A percentile compares a stretch with the other conserved stretches of the same genome.
Evolutionary conservation across 83 land plant genomes (phyloP).

Genomic region (Picea abies): DNA sequence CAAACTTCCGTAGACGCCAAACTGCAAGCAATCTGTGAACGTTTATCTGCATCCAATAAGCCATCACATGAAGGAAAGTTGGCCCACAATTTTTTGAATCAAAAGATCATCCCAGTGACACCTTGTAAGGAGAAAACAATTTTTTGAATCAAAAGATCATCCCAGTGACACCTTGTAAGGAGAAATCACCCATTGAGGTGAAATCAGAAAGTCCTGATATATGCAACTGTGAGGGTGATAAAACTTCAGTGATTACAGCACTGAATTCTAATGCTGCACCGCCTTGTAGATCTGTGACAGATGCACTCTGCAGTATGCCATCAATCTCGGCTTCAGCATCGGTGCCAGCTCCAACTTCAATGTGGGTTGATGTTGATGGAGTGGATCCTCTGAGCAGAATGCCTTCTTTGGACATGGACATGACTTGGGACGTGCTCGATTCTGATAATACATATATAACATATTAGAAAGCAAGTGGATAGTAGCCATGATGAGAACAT

Average conservation of each 20-base stretch:
- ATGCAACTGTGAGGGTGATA: not conserved
- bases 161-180: not conserved
- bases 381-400: constrained; percentile 41
- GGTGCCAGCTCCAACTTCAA: not conserved
- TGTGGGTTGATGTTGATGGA: constrained; percentile 11
- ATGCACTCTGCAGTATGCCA: constrained; percentile 14
- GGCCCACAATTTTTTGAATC: not conserved
- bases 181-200: not conserved
- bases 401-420: constrained; percentile 63
- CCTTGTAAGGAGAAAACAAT: too few species aligned
- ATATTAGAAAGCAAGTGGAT: not conserved
- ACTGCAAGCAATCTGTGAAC: constrained; percentile 32
- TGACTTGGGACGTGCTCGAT: constrained; percentile 47
- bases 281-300: constrained; percentile 2
- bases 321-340: not conserved
- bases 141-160: not conserved
- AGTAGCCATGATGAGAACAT: not conserved
- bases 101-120: not conserved
- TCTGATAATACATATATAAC: constrained; percentile 30
- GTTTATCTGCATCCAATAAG: not conserved
- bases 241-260: not conserved
- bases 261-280: constrained; percentile 1
- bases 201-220: constrained; percentile 6
- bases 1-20: constrained; percentile 53
- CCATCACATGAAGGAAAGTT: not conserved